These are phyloP conservation scores for Lumnitzera littorea DNA, from an alignment of 345 rosid genomes.

Conservation along the genomic window DNA sequence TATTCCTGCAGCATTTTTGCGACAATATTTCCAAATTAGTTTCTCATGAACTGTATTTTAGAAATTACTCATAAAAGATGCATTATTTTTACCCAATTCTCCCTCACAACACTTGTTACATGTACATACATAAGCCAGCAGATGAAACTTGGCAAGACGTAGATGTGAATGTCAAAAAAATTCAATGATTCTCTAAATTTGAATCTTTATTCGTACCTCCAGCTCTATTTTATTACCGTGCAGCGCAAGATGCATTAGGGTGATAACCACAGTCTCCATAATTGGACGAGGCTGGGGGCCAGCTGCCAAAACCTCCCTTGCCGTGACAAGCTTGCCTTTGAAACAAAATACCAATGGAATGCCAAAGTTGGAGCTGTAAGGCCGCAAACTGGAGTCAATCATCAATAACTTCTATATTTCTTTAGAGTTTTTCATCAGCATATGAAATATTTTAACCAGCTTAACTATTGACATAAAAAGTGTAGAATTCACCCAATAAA, in stretches of 20 bases:
- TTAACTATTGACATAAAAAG: too few species aligned
- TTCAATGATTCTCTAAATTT: background rate
- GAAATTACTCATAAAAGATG: too few species aligned
- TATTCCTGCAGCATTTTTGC: too few species aligned
- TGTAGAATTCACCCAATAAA: too few species aligned
- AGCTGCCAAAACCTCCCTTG: conserved; percentile 60
- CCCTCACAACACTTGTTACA: too few species aligned
- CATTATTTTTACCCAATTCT: too few species aligned
- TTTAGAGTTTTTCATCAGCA: background rate
- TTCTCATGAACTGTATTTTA: too few species aligned
- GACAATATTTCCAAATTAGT: too few species aligned
- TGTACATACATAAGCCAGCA: too few species aligned
- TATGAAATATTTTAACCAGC: background rate
- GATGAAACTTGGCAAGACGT: background rate
- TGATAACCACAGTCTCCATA: conserved; percentile 67
- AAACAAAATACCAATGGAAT: conserved; percentile 49
- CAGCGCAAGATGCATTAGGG: conserved; percentile 85
- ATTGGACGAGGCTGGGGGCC: conserved; percentile 64
- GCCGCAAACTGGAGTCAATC: background rate
- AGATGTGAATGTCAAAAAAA: background rate
- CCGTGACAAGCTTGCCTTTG: conserved; percentile 62
- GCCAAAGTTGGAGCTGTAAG: conserved; percentile 73
- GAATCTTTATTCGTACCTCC: conserved; percentile 39
- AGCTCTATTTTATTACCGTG: conserved; percentile 81
- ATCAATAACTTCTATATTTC: background rate